phyloP scores from a whole-genome alignment of 78 protist species.

The Parvularia atlantis region DNA sequence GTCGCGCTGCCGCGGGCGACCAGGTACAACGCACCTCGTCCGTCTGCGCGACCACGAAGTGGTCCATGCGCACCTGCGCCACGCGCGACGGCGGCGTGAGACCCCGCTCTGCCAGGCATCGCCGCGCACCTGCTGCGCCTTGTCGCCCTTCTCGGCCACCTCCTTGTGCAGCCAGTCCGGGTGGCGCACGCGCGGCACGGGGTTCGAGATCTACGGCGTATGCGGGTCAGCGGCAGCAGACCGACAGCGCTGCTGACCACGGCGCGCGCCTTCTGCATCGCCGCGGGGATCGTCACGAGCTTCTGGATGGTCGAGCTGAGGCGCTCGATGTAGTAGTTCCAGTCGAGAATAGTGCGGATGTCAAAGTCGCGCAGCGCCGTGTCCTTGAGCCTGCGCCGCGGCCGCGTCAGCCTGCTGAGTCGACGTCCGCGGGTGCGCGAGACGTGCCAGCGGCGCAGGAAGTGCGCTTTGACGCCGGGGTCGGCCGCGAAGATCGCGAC shows the following conservation, averaged over 20 bases:
- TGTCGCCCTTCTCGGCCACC: constrained; percentile 18
- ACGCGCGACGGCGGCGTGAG: too few relatives aligned
- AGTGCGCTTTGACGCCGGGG: background rate
- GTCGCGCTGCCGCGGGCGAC: too few relatives aligned
- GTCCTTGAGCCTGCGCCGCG: constrained; percentile 8
- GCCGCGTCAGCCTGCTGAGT: too few relatives aligned
- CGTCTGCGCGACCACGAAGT: too few relatives aligned
- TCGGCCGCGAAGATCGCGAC: constrained; percentile 66
- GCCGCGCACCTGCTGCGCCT: too few relatives aligned
- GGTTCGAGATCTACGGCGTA: constrained; percentile 75
- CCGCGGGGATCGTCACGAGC: constrained; percentile 97
- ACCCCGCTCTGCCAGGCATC: too few relatives aligned
- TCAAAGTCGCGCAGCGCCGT: constrained; percentile 11
- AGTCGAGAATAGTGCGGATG: constrained; percentile 76
- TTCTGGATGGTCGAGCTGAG: constrained; percentile 77
- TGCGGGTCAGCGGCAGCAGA: background rate
- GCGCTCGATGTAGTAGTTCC: constrained; percentile 89
- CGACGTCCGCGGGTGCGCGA: too few relatives aligned
- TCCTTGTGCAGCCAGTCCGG: constrained; percentile 91
- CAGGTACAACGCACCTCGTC: too few relatives aligned
- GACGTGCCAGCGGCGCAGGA: constrained; percentile 37
- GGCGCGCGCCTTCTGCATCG: constrained; percentile 65
- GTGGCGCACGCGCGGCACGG: constrained; percentile 87
- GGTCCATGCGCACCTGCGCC: too few relatives aligned
- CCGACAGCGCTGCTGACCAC: background rate